phyloP scores from a whole-genome alignment of 2,329 filamentous ascomycete genomes.

The Lasiodiplodia sp. region DNA sequence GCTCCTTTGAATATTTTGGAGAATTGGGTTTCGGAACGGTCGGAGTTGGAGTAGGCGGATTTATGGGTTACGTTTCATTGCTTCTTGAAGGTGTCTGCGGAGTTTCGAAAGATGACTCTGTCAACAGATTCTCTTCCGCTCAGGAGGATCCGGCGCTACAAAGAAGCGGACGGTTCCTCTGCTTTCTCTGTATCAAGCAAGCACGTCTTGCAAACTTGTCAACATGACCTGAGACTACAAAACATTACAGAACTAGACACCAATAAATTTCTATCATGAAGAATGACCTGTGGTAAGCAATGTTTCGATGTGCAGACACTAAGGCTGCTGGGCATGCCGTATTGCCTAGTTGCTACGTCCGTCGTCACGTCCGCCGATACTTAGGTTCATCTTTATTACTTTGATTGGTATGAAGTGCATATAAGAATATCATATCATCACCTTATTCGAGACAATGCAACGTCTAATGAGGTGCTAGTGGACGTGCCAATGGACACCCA shows the following conservation, averaged over 20 bases:
- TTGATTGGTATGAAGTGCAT: too few species aligned
- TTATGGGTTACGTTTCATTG: not conserved
- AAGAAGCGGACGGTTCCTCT: not conserved
- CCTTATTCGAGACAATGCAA: too few species aligned
- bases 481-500: too few species aligned
- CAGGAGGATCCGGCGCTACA: not conserved
- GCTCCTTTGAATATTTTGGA: slow-evolving; percentile 1
- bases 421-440: too few species aligned
- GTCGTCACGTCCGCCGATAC: too few species aligned
- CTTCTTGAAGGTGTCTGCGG: not conserved
- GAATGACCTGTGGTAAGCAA: too few species aligned
- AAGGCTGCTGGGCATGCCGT: too few species aligned
- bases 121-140: not conserved
- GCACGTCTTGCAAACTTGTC: not conserved
- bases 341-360: too few species aligned
- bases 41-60: not conserved
- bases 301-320: too few species aligned
- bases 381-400: too few species aligned
- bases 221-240: too few species aligned
- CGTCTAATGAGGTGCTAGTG: too few species aligned
- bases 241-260: not conserved
- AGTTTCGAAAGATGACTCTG: not conserved
- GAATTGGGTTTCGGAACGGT: not conserved
- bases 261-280: not conserved
- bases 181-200: not conserved